Percentiles rank a stretch among this genome's conserved stretches.
These are phyloP conservation scores for Dioscorea cayenensis DNA, from an alignment of 116 monocot species.

Conservation along the genomic window DNA sequence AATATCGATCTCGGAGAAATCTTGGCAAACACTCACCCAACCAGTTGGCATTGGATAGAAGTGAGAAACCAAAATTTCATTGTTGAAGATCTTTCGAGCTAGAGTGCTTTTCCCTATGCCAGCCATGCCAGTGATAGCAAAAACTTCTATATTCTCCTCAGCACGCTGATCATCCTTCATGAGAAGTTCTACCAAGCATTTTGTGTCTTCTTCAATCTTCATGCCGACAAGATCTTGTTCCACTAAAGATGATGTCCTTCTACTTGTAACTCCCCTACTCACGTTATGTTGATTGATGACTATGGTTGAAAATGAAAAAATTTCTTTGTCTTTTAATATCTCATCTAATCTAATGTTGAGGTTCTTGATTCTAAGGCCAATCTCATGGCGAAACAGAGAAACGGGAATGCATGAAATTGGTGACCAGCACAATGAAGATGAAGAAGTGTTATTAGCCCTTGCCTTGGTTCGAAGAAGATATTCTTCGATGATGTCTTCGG, in stretches of 20 bases:
- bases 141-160: not conserved
- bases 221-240: conserved; percentile 11
- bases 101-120: conserved; percentile 45
- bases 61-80: conserved; percentile 7
- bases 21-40: conserved; percentile 21
- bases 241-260: not conserved
- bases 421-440: not conserved
- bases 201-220: conserved; percentile 15
- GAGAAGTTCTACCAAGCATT: conserved; percentile 13
- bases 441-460: not conserved
- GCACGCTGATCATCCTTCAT: not conserved
- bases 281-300: not conserved
- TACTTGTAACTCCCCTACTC: not conserved
- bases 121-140: conserved; percentile 25
- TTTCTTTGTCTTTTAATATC: conserved; percentile 5
- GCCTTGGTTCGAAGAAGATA: not conserved
- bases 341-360: conserved; percentile 11
- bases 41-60: conserved; percentile 7
- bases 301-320: not conserved
- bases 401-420: not conserved
- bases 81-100: conserved; percentile 28
- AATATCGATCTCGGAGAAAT: conserved; percentile 11
- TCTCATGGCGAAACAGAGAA: not conserved
- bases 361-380: conserved; percentile 2
- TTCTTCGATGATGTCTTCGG: conserved; percentile 28